Percentiles rank a stretch among this genome's conserved stretches.
These are phyloP conservation scores for Delitschia confertaspora DNA, from an alignment of 495 filamentous ascomycete species.

Conservation along the genomic window DNA sequence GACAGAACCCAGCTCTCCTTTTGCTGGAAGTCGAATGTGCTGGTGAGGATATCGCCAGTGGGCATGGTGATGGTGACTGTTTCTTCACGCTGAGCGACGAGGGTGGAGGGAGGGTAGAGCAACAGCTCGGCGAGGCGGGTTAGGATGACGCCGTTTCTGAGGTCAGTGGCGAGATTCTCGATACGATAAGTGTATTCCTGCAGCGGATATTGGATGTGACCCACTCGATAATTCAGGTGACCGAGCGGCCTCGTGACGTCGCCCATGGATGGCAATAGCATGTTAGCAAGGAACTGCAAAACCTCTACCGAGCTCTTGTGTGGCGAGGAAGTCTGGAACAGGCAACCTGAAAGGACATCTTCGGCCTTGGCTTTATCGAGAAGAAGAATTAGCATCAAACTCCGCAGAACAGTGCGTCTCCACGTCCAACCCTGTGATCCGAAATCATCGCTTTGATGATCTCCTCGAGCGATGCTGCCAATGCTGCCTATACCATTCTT, in stretches of 20 bases:
- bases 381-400: slow-evolving; percentile 52
- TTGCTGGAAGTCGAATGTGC: slow-evolving; percentile 24
- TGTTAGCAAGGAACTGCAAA: slow-evolving; percentile 42
- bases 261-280: slow-evolving; percentile 53
- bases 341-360: slow-evolving; percentile 32
- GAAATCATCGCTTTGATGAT: slow-evolving; percentile 31
- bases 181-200: slow-evolving; percentile 53
- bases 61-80: slow-evolving; percentile 37
- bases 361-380: slow-evolving; percentile 46
- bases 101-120: slow-evolving; percentile 37
- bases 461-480: slow-evolving; percentile 23
- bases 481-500: slow-evolving; percentile 26
- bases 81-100: slow-evolving; percentile 23
- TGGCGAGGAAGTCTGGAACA: slow-evolving; percentile 43
- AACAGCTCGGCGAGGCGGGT: slow-evolving; percentile 54
- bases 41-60: slow-evolving; percentile 34
- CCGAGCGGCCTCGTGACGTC: slow-evolving; percentile 47
- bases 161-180: slow-evolving; percentile 53
- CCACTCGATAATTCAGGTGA: slow-evolving; percentile 50
- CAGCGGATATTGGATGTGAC: slow-evolving; percentile 47
- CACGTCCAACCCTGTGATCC: slow-evolving; percentile 41
- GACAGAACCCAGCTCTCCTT: slow-evolving; percentile 42
- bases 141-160: slow-evolving; percentile 55
- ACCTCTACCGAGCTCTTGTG: slow-evolving; percentile 51
- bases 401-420: slow-evolving; percentile 49